Percentiles rank a stretch among this genome's conserved stretches.
phyloP scores from a whole-genome alignment of 1,284 basidiomycete genomes.

The Ceratobasidium sp. region DNA sequence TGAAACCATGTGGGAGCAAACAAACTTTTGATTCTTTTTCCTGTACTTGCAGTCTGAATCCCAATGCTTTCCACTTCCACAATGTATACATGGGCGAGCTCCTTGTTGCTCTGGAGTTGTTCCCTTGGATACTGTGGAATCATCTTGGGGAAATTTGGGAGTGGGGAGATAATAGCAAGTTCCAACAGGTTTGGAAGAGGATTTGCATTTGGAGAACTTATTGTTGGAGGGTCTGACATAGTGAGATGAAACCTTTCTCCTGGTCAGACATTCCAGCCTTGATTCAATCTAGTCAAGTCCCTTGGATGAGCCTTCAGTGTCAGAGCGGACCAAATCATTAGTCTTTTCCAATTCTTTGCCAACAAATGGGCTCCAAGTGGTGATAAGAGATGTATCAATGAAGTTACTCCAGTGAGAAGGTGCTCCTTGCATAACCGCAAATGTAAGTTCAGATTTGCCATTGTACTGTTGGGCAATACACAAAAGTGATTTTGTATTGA shows the following conservation, averaged over 20 bases:
- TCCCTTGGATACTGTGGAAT: slow-evolving; percentile 45
- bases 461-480: neutral
- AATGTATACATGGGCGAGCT: slow-evolving; percentile 50
- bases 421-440: slow-evolving; percentile 46
- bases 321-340: slow-evolving; percentile 37
- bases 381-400: slow-evolving; percentile 41
- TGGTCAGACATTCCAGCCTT: neutral
- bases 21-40: slow-evolving; percentile 39
- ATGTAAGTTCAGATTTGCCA: neutral
- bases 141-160: slow-evolving; percentile 47
- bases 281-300: slow-evolving; percentile 5
- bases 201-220: slow-evolving; percentile 9
- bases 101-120: slow-evolving; percentile 47
- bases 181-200: slow-evolving; percentile 18
- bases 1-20: slow-evolving; percentile 41
- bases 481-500: neutral
- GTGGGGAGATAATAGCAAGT: slow-evolving; percentile 15
- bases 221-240: neutral
- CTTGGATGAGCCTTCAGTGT: slow-evolving; percentile 38
- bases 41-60: slow-evolving; percentile 47
- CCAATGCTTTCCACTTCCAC: slow-evolving; percentile 52
- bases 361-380: slow-evolving; percentile 41
- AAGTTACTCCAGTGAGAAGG: slow-evolving; percentile 43
- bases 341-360: slow-evolving; percentile 43
- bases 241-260: neutral